Percentiles rank a stretch among this genome's conserved stretches.
Evolutionary conservation across 352 stramenopile species (phyloP).

Genomic region (Phytophthora litchii): DNA sequence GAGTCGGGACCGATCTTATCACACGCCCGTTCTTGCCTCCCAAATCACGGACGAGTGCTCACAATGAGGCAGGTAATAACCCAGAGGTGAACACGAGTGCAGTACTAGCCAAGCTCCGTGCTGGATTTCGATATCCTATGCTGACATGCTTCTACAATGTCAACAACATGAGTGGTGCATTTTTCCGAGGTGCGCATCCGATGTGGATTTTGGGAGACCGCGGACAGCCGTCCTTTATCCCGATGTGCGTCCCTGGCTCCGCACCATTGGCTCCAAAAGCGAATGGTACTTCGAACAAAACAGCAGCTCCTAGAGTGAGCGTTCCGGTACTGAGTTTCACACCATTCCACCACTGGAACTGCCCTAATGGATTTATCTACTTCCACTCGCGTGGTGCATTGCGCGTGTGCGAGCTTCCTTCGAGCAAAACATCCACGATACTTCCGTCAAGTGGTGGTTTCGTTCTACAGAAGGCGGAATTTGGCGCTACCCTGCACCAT

Average conservation of each 20-base stretch:
- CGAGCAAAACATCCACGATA: constrained; percentile 73
- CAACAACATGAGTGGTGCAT: constrained; percentile 84
- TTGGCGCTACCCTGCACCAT: constrained; percentile 78
- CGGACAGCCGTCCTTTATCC: constrained; percentile 67
- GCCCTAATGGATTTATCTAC: constrained; percentile 88
- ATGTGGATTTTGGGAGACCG: constrained; percentile 86
- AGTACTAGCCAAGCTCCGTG: constrained; percentile 73
- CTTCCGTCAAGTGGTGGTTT: constrained; percentile 74
- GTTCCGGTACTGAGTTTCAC: constrained; percentile 89
- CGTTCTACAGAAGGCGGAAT: constrained; percentile 81
- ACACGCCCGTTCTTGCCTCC: constrained; percentile 73
- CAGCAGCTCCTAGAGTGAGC: constrained; percentile 45
- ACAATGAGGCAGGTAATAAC: constrained; percentile 58
- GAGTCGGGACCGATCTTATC: constrained; percentile 74
- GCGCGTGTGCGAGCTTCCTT: constrained; percentile 82
- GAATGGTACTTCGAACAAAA: constrained; percentile 27
- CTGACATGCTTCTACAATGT: constrained; percentile 83
- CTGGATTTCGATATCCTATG: constrained; percentile 88
- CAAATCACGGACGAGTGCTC: constrained; percentile 52
- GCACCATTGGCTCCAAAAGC: constrained; percentile 19
- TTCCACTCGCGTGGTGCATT: constrained; percentile 83
- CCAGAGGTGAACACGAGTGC: constrained; percentile 70
- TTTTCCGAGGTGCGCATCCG: constrained; percentile 84
- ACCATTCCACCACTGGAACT: constrained; percentile 90
- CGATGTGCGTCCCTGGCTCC: constrained; percentile 68